Evolutionary conservation across 352 stramenopile genomes (phyloP).

Genomic region (Pythium guiyangense): DNA sequence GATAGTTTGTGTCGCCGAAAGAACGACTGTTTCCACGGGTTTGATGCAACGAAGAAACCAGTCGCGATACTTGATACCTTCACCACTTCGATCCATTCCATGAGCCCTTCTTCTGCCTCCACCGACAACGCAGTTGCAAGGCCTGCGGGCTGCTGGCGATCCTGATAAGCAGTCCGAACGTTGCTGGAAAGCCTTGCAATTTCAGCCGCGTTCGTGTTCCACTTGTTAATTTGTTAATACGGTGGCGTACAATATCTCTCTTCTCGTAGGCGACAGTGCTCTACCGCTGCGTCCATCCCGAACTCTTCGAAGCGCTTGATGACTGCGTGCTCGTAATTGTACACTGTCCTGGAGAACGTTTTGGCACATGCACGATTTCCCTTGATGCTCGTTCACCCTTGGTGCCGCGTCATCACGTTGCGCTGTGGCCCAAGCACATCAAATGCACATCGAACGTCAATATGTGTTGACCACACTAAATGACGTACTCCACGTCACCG

Average conservation of each 20-base stretch:
- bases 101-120: conserved; percentile 17
- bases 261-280: not conserved
- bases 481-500: too few species aligned
- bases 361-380: conserved; percentile 5
- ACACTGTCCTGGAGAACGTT: conserved; percentile 5
- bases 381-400: conserved; percentile 14
- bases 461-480: too few species aligned
- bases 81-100: conserved; percentile 17
- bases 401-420: conserved; percentile 5
- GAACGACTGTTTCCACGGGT: conserved; percentile 8
- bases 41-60: conserved; percentile 5
- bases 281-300: conserved; percentile 1
- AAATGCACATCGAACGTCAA: too few species aligned
- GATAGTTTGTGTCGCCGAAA: conserved; percentile 14
- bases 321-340: conserved; percentile 13
- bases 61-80: not conserved
- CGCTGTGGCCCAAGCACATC: too few species aligned
- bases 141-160: not conserved
- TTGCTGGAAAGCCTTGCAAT: not conserved
- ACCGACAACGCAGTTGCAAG: conserved; percentile 11
- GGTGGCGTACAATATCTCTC: not conserved
- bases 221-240: too few species aligned
- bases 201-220: not conserved
- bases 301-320: conserved; percentile 7
- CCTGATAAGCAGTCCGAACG: not conserved